phyloP scores from a whole-genome alignment of 2,329 filamentous ascomycete genomes.

The Orbilia ellipsospora region DNA sequence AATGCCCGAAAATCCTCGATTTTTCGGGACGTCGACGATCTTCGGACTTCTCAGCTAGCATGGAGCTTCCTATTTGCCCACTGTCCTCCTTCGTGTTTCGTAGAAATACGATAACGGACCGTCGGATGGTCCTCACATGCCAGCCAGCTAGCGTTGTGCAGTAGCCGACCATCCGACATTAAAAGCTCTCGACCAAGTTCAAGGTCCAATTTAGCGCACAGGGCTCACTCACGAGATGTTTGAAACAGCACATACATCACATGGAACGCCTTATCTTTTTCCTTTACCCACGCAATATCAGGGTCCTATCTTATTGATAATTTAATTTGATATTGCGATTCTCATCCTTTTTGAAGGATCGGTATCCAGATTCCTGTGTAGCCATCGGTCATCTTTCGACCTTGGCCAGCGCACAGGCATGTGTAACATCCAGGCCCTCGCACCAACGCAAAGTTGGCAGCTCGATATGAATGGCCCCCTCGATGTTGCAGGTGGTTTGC shows the following conservation, averaged over 20 bases:
- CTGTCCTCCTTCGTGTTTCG: conserved; percentile 27
- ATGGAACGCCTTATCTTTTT: conserved; percentile 43
- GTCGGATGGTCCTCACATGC: conserved; percentile 17
- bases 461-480: conserved; percentile 30
- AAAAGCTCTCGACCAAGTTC: conserved; percentile 4
- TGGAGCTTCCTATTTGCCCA: conserved; percentile 43
- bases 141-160: conserved; percentile 29
- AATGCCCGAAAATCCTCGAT: conserved; percentile 37
- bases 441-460: conserved; percentile 35
- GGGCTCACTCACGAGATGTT: conserved; percentile 54
- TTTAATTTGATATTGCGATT: conserved; percentile 22
- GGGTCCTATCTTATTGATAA: conserved; percentile 16
- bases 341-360: conserved; percentile 20
- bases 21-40: conserved; percentile 22
- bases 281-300: conserved; percentile 14
- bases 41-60: conserved; percentile 12
- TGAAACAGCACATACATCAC: conserved; percentile 53
- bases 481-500: conserved; percentile 7
- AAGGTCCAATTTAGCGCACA: conserved; percentile 43
- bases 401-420: conserved; percentile 27
- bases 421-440: conserved; percentile 36
- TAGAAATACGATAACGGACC: conserved; percentile 24
- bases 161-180: conserved; percentile 29
- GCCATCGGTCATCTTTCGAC: background rate
- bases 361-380: conserved; percentile 18